phyloP scores from a whole-genome alignment of 2,329 filamentous ascomycete species.

The Pseudofabraea citricarpa region DNA sequence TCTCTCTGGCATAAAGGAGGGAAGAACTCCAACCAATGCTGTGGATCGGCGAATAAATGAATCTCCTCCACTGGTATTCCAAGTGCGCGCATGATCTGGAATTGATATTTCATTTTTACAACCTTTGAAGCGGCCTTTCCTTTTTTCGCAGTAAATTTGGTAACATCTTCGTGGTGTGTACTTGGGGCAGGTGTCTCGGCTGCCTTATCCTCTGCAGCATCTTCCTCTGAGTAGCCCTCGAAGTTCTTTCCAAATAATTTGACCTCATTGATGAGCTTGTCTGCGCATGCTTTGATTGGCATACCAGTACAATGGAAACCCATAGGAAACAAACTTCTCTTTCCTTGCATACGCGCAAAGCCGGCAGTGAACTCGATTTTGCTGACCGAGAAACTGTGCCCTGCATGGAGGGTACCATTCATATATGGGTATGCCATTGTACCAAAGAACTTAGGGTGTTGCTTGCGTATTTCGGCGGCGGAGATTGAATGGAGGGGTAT shows the following conservation, averaged over 20 bases:
- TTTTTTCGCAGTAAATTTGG: slow-evolving; percentile 91
- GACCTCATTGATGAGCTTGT: slow-evolving; percentile 89
- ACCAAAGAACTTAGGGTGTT: slow-evolving; percentile 88
- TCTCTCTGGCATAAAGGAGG: slow-evolving; percentile 77
- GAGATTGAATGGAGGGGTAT: slow-evolving; percentile 71
- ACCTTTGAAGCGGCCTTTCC: slow-evolving; percentile 87
- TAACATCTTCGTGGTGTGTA: slow-evolving; percentile 72
- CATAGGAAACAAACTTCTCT: slow-evolving; percentile 80
- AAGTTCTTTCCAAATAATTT: slow-evolving; percentile 86
- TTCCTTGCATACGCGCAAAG: slow-evolving; percentile 86
- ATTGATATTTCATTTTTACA: slow-evolving; percentile 92
- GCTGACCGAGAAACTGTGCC: slow-evolving; percentile 85
- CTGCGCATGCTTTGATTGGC: slow-evolving; percentile 95
- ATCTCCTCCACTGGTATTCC: slow-evolving; percentile 87
- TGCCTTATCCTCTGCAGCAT: slow-evolving; percentile 45
- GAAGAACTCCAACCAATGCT: slow-evolving; percentile 89
- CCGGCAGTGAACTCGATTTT: slow-evolving; percentile 93
- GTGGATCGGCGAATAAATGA: slow-evolving; percentile 86
- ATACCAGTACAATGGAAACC: slow-evolving; percentile 97
- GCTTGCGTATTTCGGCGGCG: slow-evolving; percentile 69
- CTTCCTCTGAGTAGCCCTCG: slow-evolving; percentile 65
- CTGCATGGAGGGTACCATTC: slow-evolving; percentile 85
- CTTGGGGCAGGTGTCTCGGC: slow-evolving; percentile 52
- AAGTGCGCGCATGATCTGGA: slow-evolving; percentile 88
- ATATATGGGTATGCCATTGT: slow-evolving; percentile 75